Base-by-base conservation (phyloP, 2,329 filamentous ascomycete genomes). In the Fusarium coicis region DNA sequence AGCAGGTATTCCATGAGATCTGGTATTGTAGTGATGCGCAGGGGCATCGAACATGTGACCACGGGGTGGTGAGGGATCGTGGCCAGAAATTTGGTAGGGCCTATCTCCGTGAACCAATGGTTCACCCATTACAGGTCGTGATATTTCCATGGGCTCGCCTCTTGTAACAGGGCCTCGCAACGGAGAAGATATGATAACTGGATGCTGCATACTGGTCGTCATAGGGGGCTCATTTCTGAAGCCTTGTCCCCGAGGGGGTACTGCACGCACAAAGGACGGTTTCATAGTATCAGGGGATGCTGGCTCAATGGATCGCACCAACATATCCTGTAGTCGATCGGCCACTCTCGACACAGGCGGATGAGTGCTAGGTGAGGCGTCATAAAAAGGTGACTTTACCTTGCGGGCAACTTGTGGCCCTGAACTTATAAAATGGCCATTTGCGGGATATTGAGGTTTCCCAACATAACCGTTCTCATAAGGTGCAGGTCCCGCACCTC, bases 281-380 rank as follows among this genome's bases (percentile, higher is more conserved):
- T 75, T 77, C 76, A 79, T 79, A 26, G 75, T 58, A 30, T 79
- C 73, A 10, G 84, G 84, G 39, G 84, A 85, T 11, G 57, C 73
- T 26, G 83, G 82, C 70, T 87, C 86, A 72, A 87, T 84, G 11
- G 85, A 88, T 14, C 76, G 84, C 19, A 87, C 81, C 66, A 86
- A 77, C 73, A 84, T 80, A 43, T 88, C 86, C 72, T 84, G 82
- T 18, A 81, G 40, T 66, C 73, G 57, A 57, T 65, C 69, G 59
- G 60, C 47, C 42, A 46, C 62, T 64, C 67, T 54, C 19, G 72
- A 49, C n/a, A 60, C 59, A 23, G 70, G 70, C 26, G 74, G 76
- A 53, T 74, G 74, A 23, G 77, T 49, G 53, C 50, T 75, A 47
- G 74, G 70, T 26, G 72, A 60, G 10, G 57, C 67, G 28, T 74